phyloP scores from a whole-genome alignment of 305 asterid genomes.

The Euphrasia arctica region DNA sequence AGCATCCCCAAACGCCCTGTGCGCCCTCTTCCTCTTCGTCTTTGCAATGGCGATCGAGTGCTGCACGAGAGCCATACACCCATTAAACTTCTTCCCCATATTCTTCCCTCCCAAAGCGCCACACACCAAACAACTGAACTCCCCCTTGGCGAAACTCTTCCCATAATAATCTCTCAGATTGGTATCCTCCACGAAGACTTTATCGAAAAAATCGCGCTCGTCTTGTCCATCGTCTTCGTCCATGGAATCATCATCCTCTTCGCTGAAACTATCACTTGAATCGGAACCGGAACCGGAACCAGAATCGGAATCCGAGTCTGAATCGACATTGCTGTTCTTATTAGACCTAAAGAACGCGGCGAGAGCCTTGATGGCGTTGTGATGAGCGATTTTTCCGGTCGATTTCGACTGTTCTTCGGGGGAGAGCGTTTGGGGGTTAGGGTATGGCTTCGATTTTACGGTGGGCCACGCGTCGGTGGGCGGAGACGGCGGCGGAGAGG shows the following conservation, averaged over 20 bases:
- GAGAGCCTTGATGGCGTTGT: conserved; percentile 35
- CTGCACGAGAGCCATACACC: conserved; percentile 68
- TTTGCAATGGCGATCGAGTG: conserved; percentile 51
- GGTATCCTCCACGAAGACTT: conserved; percentile 46
- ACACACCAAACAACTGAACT: conserved; percentile 71
- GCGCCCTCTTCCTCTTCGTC: conserved; percentile 55
- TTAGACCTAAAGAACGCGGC: conserved; percentile 29
- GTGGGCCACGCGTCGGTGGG: conserved; percentile 44
- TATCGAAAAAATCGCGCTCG: conserved; percentile 37
- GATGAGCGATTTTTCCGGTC: conserved; percentile 36
- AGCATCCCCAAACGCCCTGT: conserved; percentile 59
- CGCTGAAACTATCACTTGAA: conserved; percentile 26
- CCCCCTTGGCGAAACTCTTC: conserved; percentile 48
- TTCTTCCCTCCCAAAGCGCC: conserved; percentile 52
- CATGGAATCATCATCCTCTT: conserved; percentile 37
- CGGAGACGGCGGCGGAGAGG: conserved; percentile 32
- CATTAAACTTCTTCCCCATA: conserved; percentile 55
- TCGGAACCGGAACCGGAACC: not conserved
- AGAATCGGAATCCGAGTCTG: conserved; percentile 23
- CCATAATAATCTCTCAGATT: conserved; percentile 47
- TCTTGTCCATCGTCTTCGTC: conserved; percentile 32
- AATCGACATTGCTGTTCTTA: conserved; percentile 21
- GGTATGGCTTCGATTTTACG: conserved; percentile 10
- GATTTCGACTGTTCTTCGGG: conserved; percentile 32
- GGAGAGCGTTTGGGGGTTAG: conserved; percentile 28